Conservation (phyloP, 2,329 filamentous ascomycete species). For the Talaromyces pinophilus region DNA sequence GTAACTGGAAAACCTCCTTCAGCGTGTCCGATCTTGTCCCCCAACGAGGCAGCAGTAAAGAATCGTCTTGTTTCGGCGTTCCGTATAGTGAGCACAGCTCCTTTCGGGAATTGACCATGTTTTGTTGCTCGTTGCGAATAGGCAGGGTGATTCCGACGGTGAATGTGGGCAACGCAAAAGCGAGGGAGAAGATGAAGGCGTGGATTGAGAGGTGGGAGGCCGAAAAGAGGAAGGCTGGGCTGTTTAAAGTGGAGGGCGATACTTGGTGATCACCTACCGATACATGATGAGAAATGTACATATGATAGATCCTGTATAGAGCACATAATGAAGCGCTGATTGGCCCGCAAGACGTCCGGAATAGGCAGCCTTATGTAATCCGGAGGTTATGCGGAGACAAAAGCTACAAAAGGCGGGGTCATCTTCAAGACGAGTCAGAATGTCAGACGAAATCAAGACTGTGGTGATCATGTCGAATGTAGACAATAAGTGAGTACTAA, state of each 20-base stretch:
- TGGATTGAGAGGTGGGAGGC: slow-evolving; percentile 66
- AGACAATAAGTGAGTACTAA: not conserved
- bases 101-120: slow-evolving; percentile 91
- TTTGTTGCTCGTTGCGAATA: slow-evolving; percentile 82
- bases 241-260: slow-evolving; percentile 51
- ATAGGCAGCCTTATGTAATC: not conserved
- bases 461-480: not conserved
- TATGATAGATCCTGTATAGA: not conserved
- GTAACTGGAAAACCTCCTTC: slow-evolving; percentile 76
- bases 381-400: not conserved
- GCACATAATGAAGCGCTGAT: not conserved
- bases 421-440: not conserved
- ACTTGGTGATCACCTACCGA: slow-evolving; percentile 29
- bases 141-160: slow-evolving; percentile 92
- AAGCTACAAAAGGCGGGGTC: slow-evolving; percentile 1
- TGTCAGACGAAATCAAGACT: not conserved
- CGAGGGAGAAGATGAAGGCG: slow-evolving; percentile 64
- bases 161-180: slow-evolving; percentile 70
- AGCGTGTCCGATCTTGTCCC: slow-evolving; percentile 70
- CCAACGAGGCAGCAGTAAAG: slow-evolving; percentile 78
- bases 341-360: not conserved
- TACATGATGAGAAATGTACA: not conserved
- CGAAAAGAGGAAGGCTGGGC: slow-evolving; percentile 63
- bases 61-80: slow-evolving; percentile 87
- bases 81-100: slow-evolving; percentile 96